phyloP scores from a whole-genome alignment of 2,329 filamentous ascomycete species.

The Xylariaceae sp. region DNA sequence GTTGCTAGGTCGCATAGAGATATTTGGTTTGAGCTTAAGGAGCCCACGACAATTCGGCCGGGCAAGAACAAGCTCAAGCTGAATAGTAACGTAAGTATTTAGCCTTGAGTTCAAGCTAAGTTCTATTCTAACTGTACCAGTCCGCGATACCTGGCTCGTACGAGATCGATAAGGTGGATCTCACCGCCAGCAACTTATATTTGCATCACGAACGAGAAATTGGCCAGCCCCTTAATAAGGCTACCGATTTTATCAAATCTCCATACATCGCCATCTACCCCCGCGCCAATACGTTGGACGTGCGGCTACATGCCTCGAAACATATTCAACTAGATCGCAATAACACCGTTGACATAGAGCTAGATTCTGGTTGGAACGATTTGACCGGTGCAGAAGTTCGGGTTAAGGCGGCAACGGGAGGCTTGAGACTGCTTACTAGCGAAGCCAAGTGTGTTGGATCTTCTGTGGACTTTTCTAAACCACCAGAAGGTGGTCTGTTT shows the following conservation, averaged over 20 bases:
- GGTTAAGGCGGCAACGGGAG: slow-evolving; percentile 66
- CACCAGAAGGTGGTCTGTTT: slow-evolving; percentile 57
- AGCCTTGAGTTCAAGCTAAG: neutral
- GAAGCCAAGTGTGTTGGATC: slow-evolving; percentile 57
- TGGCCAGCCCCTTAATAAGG: slow-evolving; percentile 49
- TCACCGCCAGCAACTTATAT: slow-evolving; percentile 65
- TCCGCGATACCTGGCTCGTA: slow-evolving; percentile 73
- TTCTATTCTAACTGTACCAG: slow-evolving; percentile 46
- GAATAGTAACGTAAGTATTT: slow-evolving; percentile 46
- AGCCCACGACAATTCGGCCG: slow-evolving; percentile 51
- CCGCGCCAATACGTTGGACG: slow-evolving; percentile 67
- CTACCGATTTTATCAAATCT: slow-evolving; percentile 56
- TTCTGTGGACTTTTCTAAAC: slow-evolving; percentile 48
- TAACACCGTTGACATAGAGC: slow-evolving; percentile 73
- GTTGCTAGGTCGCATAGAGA: slow-evolving; percentile 64
- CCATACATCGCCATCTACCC: slow-evolving; percentile 75
- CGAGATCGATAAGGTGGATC: slow-evolving; percentile 70
- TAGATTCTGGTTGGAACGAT: slow-evolving; percentile 76
- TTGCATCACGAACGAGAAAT: slow-evolving; percentile 67
- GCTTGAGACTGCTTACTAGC: slow-evolving; percentile 63
- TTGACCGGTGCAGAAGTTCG: slow-evolving; percentile 62
- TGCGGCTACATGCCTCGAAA: slow-evolving; percentile 66
- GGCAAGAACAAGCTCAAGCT: slow-evolving; percentile 54
- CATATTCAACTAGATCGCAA: slow-evolving; percentile 79
- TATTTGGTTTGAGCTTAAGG: slow-evolving; percentile 61